Evolutionary conservation across 257 asterid species (phyloP).

Genomic region (Przewalskia tangutica): DNA sequence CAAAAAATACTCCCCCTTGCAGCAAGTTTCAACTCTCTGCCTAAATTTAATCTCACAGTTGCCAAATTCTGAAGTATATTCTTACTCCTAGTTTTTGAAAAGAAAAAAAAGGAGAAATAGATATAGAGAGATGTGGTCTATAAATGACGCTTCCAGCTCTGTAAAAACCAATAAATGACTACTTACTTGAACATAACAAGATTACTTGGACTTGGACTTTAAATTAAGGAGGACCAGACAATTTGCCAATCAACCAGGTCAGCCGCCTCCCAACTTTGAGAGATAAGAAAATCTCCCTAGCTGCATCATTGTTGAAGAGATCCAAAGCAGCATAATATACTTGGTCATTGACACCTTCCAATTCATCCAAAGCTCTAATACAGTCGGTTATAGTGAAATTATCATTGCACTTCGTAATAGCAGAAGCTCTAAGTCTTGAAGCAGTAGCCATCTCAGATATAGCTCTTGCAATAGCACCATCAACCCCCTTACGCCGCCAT

Average conservation of each 20-base stretch:
- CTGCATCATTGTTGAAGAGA: conserved; percentile 46
- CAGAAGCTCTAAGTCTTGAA: conserved; percentile 50
- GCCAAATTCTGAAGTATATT: not conserved
- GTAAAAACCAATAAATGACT: not conserved
- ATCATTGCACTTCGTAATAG: conserved; percentile 34
- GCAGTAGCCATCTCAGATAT: conserved; percentile 76
- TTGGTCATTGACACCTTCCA: conserved; percentile 46
- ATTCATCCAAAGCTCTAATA: conserved; percentile 51
- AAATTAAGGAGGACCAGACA: conserved; percentile 16
- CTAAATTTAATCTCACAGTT: not conserved
- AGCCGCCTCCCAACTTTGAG: conserved; percentile 55
- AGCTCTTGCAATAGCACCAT: conserved; percentile 59
- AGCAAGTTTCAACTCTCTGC: not conserved
- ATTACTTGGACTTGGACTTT: not conserved
- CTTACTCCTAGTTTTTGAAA: not conserved
- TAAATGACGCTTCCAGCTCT: not conserved
- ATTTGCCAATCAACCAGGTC: conserved; percentile 54
- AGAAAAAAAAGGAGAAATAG: not conserved
- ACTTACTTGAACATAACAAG: not conserved
- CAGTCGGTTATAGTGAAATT: conserved; percentile 49
- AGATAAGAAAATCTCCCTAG: conserved; percentile 64
- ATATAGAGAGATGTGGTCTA: not conserved
- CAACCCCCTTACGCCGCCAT: conserved; percentile 60
- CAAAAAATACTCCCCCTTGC: not conserved
- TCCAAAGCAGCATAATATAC: conserved; percentile 61